These are phyloP conservation scores for Thuidium tamariscinum DNA, from an alignment of 225 moss, liverwort and hornwort genomes.

Conservation along the genomic window DNA sequence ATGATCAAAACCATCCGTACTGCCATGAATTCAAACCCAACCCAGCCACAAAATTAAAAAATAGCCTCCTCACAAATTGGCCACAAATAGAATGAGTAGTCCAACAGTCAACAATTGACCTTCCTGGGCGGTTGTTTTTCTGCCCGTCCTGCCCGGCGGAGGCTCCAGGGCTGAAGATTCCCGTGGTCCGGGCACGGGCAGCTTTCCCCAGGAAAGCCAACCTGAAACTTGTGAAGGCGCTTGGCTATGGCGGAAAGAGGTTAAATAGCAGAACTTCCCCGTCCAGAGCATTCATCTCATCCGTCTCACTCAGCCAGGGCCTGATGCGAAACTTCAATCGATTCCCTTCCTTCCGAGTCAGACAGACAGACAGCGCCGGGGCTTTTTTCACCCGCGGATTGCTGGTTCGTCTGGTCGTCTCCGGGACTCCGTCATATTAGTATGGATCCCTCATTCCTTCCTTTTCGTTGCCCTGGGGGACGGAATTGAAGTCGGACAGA, in stretches of 20 bases:
- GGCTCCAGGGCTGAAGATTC: background rate
- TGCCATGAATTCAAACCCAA: background rate
- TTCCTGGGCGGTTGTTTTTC: background rate
- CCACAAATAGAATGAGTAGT: background rate
- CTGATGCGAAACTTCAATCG: background rate
- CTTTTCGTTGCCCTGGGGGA: background rate
- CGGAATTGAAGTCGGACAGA: background rate
- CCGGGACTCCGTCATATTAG: background rate
- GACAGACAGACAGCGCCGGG: background rate
- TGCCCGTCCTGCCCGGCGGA: background rate
- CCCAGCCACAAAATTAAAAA: background rate
- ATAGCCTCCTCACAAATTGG: background rate
- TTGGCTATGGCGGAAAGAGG: slow-evolving; percentile 18
- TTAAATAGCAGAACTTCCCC: slow-evolving; percentile 8
- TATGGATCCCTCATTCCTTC: background rate
- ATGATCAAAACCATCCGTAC: background rate
- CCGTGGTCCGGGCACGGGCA: background rate
- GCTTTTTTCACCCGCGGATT: background rate
- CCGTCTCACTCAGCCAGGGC: background rate
- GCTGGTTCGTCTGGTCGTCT: background rate
- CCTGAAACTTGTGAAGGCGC: background rate
- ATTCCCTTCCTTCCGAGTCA: background rate
- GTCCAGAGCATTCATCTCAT: background rate
- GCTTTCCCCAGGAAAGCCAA: background rate
- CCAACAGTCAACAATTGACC: slow-evolving; percentile 7